Conservation (phyloP, 257 asterid species). For the Leonotis leonurus region DNA sequence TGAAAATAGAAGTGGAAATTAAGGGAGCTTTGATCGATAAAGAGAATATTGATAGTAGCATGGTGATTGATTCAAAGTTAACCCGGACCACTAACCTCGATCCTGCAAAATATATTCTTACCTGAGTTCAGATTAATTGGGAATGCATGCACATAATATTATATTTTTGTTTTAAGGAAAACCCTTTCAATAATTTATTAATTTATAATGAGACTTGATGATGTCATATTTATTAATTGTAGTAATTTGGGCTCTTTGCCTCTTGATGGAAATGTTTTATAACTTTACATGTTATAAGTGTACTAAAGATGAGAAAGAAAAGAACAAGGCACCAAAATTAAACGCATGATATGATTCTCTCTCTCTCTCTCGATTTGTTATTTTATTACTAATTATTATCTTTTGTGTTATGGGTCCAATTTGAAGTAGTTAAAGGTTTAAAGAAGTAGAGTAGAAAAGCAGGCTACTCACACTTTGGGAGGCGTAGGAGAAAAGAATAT, state of each 20-base stretch:
- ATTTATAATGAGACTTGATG: too few relatives aligned
- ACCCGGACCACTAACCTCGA: slow-evolving; percentile 1
- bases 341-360: too few relatives aligned
- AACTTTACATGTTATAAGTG: too few relatives aligned
- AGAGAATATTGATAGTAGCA: neutral
- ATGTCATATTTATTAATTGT: too few relatives aligned
- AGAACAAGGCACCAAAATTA: too few relatives aligned
- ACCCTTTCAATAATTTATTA: too few relatives aligned
- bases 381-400: neutral
- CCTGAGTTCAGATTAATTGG: too few relatives aligned
- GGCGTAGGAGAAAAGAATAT: slow-evolving; percentile 4
- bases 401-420: slow-evolving; percentile 13
- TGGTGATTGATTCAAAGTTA: slow-evolving; percentile 7
- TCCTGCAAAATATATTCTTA: neutral
- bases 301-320: too few relatives aligned
- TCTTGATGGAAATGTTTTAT: too few relatives aligned
- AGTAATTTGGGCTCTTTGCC: too few relatives aligned
- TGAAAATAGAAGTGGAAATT: neutral
- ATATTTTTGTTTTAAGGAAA: too few relatives aligned
- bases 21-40: slow-evolving; percentile 4
- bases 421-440: slow-evolving; percentile 3
- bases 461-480: neutral
- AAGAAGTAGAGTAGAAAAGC: neutral
- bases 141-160: too few relatives aligned
- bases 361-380: neutral